Conservation (phyloP, 805 yeast genomes). For the Suhomyces prunicola region DNA sequence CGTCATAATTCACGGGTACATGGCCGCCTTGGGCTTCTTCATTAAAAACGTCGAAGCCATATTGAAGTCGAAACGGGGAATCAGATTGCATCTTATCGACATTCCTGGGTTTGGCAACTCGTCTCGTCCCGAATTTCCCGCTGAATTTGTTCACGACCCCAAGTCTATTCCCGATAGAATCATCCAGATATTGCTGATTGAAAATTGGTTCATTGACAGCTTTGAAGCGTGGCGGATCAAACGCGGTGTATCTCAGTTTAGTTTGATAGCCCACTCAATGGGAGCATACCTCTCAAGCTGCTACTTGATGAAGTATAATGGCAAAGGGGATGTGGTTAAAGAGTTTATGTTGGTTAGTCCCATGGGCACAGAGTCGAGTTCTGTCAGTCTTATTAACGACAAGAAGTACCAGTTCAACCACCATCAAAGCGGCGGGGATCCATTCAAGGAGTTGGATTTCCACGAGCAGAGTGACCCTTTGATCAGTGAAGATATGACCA, state of each 20-base stretch:
- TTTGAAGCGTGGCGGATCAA: constrained; percentile 35
- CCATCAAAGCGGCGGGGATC: constrained; percentile 34
- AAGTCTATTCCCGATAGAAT: constrained; percentile 21
- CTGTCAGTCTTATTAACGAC: constrained; percentile 30
- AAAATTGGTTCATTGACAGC: constrained; percentile 41
- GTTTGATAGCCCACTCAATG: constrained; percentile 40
- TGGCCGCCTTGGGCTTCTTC: constrained; percentile 45
- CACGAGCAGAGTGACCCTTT: constrained; percentile 13
- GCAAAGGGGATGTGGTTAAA: constrained; percentile 15
- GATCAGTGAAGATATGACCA: constrained; percentile 13
- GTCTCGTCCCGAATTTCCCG: constrained; percentile 38
- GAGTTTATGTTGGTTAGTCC: constrained; percentile 36
- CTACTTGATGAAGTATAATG: constrained; percentile 38
- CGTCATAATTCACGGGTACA: constrained; percentile 42
- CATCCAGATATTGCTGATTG: constrained; percentile 29
- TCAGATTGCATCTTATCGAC: constrained; percentile 39
- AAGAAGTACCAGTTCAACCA: constrained; percentile 30
- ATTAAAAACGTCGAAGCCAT: constrained; percentile 35
- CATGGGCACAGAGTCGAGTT: constrained; percentile 43
- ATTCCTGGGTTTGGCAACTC: constrained; percentile 45
- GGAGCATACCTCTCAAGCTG: constrained; percentile 41
- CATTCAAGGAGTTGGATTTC: constrained; percentile 28
- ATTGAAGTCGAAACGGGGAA: constrained; percentile 27
- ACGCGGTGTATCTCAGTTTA: constrained; percentile 23
- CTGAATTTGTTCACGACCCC: constrained; percentile 21